Evolutionary conservation across 2,329 filamentous ascomycete genomes (phyloP), one percentile per base, ranked within the genome.

Genomic region (Polytolypa hystricis): DNA sequence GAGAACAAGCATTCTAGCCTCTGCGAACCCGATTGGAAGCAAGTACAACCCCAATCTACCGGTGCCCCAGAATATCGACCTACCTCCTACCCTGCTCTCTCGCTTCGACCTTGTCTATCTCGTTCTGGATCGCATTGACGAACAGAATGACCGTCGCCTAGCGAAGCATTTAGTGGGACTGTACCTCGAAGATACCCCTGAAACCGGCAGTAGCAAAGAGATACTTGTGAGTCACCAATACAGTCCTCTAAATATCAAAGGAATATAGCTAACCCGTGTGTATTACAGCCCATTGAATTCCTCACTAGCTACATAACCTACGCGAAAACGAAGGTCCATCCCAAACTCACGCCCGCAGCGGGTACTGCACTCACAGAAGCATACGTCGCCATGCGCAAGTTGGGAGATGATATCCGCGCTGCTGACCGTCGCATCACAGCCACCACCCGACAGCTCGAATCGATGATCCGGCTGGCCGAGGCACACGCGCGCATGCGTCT

Each of bases 401-500:
- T 98, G 0, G 91, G 91, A 31, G 81, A 86, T 48, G 82, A 87
- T 50, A 80, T 89, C 23, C 84, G 89, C 33, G 74, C 86, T 2
- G 76, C 84, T 3, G 93, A 98, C 61, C 89, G 93, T 60, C 84
- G 91, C 47, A 98, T 98, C 64, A 98, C 91, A 0, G 91, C 91
- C 27, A 98, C 91, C 3, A 98, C 93, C 0, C 77, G 91, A 55
- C 91, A 98, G 62, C 72, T 98, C 4, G 93, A 98, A 64, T 91
- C 82, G 30, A 98, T 98, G 93, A 96, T 98, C 55, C 89, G 91
- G 43, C 80, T 98, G 3, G 68, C 87, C 1, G 91, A 98, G 66
- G 91, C 87, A 0, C 93, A 98, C 61, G 93, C 91, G 33, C 95
- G 95, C 62, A 98, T 98, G 93, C 82, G 91, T 3, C 74, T 98